These are phyloP conservation scores for Pinus albicaulis DNA, from an alignment of 75 land plant species.

Conservation along the genomic window DNA sequence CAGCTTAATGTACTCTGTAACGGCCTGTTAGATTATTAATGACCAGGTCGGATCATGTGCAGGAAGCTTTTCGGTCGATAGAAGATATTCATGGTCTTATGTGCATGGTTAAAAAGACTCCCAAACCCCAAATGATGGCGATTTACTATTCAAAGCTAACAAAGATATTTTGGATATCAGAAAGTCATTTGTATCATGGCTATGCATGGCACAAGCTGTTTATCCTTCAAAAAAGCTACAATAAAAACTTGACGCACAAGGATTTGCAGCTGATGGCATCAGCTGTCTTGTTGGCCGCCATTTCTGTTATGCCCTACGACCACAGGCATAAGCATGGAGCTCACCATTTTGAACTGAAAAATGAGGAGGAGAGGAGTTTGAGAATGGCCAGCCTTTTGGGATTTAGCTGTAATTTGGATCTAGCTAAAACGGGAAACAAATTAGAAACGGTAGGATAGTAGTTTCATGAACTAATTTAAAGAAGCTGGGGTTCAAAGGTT, in stretches of 20 bases:
- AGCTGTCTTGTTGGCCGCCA: constrained; percentile 83
- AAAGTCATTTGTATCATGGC: constrained; percentile 85
- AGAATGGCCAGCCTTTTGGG: constrained; percentile 78
- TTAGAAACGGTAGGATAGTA: constrained; percentile 90
- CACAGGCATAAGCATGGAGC: constrained; percentile 69
- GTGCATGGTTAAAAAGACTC: constrained; percentile 90
- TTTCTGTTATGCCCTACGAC: constrained; percentile 81
- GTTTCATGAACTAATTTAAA: no score
- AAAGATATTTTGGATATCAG: constrained; percentile 84
- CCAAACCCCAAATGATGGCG: constrained; percentile 91
- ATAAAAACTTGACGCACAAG: constrained; percentile 86
- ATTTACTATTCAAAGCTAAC: constrained; percentile 87
- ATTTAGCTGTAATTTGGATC: no score
- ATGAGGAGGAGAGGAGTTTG: constrained; percentile 87
- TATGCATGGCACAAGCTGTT: constrained; percentile 97
- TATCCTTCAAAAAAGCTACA: no score
- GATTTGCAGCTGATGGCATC: constrained; percentile 96
- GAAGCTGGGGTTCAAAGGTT: no score
- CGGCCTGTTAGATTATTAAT: neutral
- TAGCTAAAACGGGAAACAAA: constrained; percentile 61
- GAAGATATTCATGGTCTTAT: constrained; percentile 97
- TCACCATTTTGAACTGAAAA: constrained; percentile 86
- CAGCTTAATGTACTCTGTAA: no score
- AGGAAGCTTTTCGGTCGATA: constrained; percentile 96
- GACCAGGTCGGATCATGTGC: constrained; percentile 14